phyloP scores from a whole-genome alignment of 192 early-diverging fungal species.

The Mortierella alpina region DNA sequence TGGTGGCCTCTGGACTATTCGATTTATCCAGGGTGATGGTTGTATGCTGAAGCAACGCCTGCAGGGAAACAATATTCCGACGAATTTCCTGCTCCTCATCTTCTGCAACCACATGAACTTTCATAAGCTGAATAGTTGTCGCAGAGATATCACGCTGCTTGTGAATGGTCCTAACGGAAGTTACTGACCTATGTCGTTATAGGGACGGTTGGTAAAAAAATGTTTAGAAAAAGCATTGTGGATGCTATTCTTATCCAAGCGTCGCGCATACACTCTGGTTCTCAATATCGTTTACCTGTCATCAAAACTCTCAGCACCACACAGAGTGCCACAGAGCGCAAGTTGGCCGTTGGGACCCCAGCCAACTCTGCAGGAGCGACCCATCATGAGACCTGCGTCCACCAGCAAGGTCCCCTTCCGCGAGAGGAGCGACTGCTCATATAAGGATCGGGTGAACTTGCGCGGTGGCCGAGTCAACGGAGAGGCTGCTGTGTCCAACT shows the following conservation, averaged over 20 bases:
- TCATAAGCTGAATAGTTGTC: constrained; percentile 13
- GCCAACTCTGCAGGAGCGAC: constrained; percentile 84
- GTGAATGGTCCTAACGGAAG: too few species aligned
- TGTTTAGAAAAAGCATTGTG: too few species aligned
- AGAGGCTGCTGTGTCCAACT: constrained; percentile 2
- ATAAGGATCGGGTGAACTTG: constrained; percentile 29
- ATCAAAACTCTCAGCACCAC: constrained; percentile 22
- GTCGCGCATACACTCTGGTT: too few species aligned
- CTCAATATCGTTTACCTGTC: constrained; percentile 28
- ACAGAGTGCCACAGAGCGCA: constrained; percentile 63
- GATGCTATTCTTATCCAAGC: too few species aligned
- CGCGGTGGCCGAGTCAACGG: constrained; percentile 19
- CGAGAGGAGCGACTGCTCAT: constrained; percentile 41
- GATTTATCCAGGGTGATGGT: constrained; percentile 29
- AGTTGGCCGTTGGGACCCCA: constrained; percentile 85
- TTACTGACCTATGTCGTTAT: too few species aligned
- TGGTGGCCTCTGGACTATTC: constrained; percentile 23
- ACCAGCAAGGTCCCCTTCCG: constrained; percentile 60
- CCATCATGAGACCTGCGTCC: constrained; percentile 85
- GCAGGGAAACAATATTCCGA: constrained; percentile 24
- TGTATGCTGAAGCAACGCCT: constrained; percentile 22
- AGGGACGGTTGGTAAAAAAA: too few species aligned
- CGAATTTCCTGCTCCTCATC: constrained; percentile 10
- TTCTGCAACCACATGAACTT: constrained; percentile 15
- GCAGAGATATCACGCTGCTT: constrained; percentile 1